Evolutionary conservation across 495 filamentous ascomycete genomes (phyloP).

Genomic region (Xylaria grammica): DNA sequence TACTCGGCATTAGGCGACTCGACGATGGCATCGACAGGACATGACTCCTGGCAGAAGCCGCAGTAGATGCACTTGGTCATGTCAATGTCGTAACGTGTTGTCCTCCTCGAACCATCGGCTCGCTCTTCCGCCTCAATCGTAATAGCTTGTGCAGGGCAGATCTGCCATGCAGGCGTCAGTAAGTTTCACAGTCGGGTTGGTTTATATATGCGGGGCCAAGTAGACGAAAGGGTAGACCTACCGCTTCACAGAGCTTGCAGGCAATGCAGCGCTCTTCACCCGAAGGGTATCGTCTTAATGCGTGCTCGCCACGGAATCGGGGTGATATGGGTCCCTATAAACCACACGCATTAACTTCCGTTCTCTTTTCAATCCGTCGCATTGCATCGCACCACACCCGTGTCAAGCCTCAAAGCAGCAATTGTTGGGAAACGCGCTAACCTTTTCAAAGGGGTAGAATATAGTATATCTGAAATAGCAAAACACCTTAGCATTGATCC

Average conservation of each 20-base stretch:
- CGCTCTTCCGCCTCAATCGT: slow-evolving; percentile 99
- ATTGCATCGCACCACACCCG: not conserved
- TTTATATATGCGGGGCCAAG: not conserved
- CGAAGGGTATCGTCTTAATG: slow-evolving; percentile 90
- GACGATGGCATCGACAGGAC: slow-evolving; percentile 97
- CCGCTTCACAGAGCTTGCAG: slow-evolving; percentile 97
- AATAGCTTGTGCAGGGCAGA: slow-evolving; percentile 96
- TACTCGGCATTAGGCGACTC: slow-evolving; percentile 98
- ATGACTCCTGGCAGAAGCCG: slow-evolving; percentile 98
- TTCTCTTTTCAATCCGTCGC: not conserved
- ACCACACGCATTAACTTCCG: not conserved
- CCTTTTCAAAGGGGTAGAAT: slow-evolving; percentile 98
- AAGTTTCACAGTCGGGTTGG: too few species aligned
- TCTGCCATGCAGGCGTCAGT: slow-evolving; percentile 43
- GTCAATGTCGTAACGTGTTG: slow-evolving; percentile 98
- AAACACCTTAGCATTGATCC: slow-evolving; percentile 16
- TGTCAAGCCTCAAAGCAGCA: not conserved
- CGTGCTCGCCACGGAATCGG: slow-evolving; percentile 96
- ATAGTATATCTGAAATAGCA: slow-evolving; percentile 79
- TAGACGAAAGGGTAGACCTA: slow-evolving; percentile 38
- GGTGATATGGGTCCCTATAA: slow-evolving; percentile 88
- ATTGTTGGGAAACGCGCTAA: slow-evolving; percentile 33
- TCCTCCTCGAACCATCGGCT: slow-evolving; percentile 90
- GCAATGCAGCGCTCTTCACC: slow-evolving; percentile 99
- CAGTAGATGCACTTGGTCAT: slow-evolving; percentile 99